phyloP scores from a whole-genome alignment of 1,284 basidiomycete genomes.

The Mycena citricolor region DNA sequence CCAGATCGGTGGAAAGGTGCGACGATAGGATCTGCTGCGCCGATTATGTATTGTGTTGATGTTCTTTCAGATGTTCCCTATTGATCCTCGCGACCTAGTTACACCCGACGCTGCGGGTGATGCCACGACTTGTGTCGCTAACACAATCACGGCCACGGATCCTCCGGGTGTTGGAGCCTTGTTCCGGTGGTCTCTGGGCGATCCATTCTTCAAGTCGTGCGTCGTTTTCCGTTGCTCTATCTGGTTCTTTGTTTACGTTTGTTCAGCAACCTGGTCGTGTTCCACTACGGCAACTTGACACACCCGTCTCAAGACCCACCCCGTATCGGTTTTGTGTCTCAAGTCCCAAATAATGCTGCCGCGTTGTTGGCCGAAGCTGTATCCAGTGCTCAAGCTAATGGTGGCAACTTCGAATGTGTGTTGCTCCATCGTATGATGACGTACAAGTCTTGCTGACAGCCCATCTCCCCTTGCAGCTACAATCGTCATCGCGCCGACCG shows the following conservation, averaged over 20 bases:
- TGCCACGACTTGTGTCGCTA: constrained; percentile 37
- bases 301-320: constrained; percentile 64
- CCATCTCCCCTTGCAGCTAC: constrained; percentile 9
- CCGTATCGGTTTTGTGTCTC: constrained; percentile 66
- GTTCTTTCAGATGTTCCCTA: constrained; percentile 48
- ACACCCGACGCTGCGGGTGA: constrained; percentile 36
- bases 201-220: constrained; percentile 53
- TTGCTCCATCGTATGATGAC: background rate
- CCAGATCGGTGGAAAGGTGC: constrained; percentile 52
- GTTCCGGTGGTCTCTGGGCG: constrained; percentile 56
- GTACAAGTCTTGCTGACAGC: background rate
- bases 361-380: constrained; percentile 24
- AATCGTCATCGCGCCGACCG: constrained; percentile 14
- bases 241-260: background rate
- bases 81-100: constrained; percentile 67
- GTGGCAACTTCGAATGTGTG: constrained; percentile 18
- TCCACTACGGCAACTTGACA: constrained; percentile 66
- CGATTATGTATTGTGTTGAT: background rate
- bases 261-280: constrained; percentile 53
- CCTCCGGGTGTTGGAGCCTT: constrained; percentile 40
- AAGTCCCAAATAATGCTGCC: constrained; percentile 56
- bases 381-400: constrained; percentile 4
- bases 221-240: constrained; percentile 20
- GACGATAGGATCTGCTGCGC: background rate
- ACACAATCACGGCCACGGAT: constrained; percentile 53